These are phyloP conservation scores for Pichia scutulata DNA, from an alignment of 805 yeast genomes.

Conservation along the genomic window DNA sequence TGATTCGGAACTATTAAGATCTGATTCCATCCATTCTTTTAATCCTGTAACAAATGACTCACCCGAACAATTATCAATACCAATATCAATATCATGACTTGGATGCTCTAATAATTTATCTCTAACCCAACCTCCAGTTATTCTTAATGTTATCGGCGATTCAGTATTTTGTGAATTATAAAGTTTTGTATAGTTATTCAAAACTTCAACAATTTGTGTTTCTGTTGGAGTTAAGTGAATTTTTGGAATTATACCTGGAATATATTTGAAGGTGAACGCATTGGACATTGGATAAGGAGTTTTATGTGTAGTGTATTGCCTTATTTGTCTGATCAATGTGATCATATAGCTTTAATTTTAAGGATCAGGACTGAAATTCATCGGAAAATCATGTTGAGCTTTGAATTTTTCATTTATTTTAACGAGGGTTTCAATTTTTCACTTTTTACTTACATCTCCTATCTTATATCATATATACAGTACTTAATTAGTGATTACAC, in stretches of 20 bases:
- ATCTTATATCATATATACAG: too few species aligned
- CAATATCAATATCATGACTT: constrained; percentile 87
- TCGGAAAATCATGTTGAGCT: not conserved
- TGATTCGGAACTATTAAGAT: not conserved
- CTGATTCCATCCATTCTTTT: constrained; percentile 37
- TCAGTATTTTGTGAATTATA: constrained; percentile 16
- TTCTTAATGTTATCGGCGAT: constrained; percentile 41
- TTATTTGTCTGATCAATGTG: not conserved
- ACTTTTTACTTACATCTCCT: too few species aligned
- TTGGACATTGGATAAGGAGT: not conserved
- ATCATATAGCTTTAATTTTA: not conserved
- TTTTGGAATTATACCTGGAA: constrained; percentile 9
- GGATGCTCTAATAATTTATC: constrained; percentile 79
- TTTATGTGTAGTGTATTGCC: not conserved
- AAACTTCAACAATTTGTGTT: constrained; percentile 17
- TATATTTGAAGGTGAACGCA: not conserved
- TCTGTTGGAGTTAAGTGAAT: constrained; percentile 20
- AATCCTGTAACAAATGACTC: constrained; percentile 72
- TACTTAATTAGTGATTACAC: too few species aligned
- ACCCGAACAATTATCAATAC: constrained; percentile 79
- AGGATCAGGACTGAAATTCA: not conserved
- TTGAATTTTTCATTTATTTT: not conserved
- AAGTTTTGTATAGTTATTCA: constrained; percentile 21
- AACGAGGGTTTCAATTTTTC: not conserved
- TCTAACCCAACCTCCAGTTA: constrained; percentile 98